Evolutionary conservation across 2,329 filamentous ascomycete genomes (phyloP).

Genomic region (Aspergillus sp.): DNA sequence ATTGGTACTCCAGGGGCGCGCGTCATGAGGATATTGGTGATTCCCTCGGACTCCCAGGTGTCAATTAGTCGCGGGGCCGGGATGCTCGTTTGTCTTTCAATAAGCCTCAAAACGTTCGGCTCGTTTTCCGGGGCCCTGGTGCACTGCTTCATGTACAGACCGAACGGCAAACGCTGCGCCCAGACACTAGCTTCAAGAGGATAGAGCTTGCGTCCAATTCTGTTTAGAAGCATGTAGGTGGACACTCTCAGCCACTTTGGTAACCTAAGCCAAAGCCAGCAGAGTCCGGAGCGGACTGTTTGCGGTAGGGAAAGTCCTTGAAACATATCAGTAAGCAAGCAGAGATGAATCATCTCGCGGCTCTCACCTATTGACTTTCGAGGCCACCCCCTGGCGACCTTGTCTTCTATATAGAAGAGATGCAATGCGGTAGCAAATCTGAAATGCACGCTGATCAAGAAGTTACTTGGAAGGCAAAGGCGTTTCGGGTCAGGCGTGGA

Average conservation of each 20-base stretch:
- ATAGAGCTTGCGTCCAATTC: background rate
- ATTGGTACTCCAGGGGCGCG: background rate
- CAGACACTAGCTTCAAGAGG: background rate
- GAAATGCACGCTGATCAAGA: background rate
- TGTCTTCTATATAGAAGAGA: background rate
- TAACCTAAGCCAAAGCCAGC: too few species aligned
- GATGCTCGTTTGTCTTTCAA: background rate
- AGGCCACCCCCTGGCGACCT: background rate
- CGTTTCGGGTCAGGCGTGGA: background rate
- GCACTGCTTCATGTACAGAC: conserved; percentile 3
- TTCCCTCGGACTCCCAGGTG: background rate
- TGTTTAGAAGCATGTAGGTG: background rate
- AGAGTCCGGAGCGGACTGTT: too few species aligned
- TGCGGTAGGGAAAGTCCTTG: too few species aligned
- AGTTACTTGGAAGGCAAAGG: background rate
- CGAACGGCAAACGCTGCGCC: conserved; percentile 6
- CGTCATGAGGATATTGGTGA: background rate
- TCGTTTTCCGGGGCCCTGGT: background rate
- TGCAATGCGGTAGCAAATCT: background rate
- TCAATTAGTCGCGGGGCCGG: background rate
- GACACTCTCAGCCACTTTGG: too few species aligned
- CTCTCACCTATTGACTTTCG: background rate
- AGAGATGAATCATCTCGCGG: too few species aligned
- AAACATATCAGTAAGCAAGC: too few species aligned
- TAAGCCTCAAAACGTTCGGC: background rate